A percentile compares a stretch with the other conserved stretches of the same genome.
Evolutionary conservation across 2,329 filamentous ascomycete species (phyloP).

Genomic region (Alternaria conjuncta): DNA sequence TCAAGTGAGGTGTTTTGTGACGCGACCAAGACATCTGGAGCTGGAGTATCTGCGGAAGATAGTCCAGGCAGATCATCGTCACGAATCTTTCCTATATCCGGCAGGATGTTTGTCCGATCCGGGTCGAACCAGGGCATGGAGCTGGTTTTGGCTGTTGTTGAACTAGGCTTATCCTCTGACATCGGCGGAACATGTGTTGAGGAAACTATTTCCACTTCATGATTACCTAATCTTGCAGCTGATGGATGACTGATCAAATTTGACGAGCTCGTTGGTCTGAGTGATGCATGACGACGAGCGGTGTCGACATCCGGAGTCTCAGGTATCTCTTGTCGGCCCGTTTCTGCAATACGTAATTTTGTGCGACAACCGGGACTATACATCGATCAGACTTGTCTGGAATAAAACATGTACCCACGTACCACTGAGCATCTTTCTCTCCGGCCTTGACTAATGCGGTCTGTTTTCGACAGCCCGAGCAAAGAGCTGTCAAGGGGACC

Average conservation of each 20-base stretch:
- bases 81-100: conserved; percentile 6
- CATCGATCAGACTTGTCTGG: neutral
- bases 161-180: neutral
- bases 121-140: conserved; percentile 6
- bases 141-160: neutral
- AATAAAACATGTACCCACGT: neutral
- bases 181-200: neutral
- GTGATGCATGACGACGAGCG: neutral
- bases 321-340: conserved; percentile 16
- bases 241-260: neutral
- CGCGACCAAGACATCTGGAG: neutral
- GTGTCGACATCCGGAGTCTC: conserved; percentile 18
- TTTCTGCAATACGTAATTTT: neutral
- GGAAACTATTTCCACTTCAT: neutral
- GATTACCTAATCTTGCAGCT: neutral
- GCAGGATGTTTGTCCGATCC: neutral
- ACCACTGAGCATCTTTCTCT: conserved; percentile 14
- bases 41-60: neutral
- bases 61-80: neutral
- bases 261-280: neutral
- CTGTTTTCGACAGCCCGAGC: conserved; percentile 20
- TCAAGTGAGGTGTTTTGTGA: neutral
- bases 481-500: conserved; percentile 4
- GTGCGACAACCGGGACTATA: conserved; percentile 16
- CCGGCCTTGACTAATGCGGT: neutral